These are phyloP conservation scores for Paraglomus brasilianum DNA, from an alignment of 192 early-diverging fungal species.

Conservation along the genomic window DNA sequence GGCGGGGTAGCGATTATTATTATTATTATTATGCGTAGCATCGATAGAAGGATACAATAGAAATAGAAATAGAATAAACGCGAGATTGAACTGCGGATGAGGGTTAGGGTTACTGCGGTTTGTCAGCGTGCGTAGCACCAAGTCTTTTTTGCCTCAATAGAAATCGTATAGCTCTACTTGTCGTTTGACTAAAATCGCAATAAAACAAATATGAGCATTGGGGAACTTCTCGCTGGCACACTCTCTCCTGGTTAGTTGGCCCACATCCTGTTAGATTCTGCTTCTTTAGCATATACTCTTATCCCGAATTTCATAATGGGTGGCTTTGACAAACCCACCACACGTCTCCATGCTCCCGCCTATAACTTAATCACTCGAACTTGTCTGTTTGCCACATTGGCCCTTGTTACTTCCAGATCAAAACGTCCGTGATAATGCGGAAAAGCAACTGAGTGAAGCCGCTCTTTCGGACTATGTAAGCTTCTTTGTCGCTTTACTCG, in stretches of 20 bases:
- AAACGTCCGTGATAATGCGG: slow-evolving; percentile 79
- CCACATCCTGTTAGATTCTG: slow-evolving; percentile 4
- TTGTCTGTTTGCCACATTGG: not conserved
- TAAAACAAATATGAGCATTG: slow-evolving; percentile 56
- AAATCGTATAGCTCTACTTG: too few species aligned
- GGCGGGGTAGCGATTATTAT: too few species aligned
- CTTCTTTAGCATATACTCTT: not conserved
- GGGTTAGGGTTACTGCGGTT: too few species aligned
- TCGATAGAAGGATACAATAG: too few species aligned
- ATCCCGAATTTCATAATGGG: slow-evolving; percentile 12
- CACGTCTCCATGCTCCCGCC: not conserved
- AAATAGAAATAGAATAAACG: too few species aligned
- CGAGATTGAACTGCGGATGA: too few species aligned
- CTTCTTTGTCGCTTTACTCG: not conserved
- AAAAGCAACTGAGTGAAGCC: slow-evolving; percentile 68
- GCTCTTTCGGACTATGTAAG: slow-evolving; percentile 84
- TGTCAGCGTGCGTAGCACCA: too few species aligned
- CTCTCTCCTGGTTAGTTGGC: slow-evolving; percentile 58
- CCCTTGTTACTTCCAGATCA: slow-evolving; percentile 50
- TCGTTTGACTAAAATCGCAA: not conserved
- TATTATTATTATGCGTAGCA: too few species aligned
- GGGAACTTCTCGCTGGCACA: slow-evolving; percentile 70
- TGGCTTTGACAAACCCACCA: not conserved
- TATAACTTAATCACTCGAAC: not conserved
- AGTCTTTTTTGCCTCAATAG: too few species aligned